Evolutionary conservation across 352 stramenopile species (phyloP).

Genomic region (Globisporangium alternatum): DNA sequence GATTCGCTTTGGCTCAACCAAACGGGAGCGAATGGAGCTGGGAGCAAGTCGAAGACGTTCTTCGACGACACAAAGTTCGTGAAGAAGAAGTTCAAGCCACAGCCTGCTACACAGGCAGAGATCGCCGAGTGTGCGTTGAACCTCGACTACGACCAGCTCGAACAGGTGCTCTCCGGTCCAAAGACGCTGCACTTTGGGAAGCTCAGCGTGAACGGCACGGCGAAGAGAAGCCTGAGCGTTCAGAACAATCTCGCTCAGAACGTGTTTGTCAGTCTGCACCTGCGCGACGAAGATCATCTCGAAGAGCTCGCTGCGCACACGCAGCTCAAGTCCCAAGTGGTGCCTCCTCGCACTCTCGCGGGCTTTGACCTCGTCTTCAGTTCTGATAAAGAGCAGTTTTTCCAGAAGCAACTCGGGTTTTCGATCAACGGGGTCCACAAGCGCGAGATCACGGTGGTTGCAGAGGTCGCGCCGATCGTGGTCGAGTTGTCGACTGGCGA

Average conservation of each 20-base stretch:
- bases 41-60: conserved; percentile 38
- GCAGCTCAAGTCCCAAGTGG: conserved; percentile 69
- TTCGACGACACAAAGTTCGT: conserved; percentile 90
- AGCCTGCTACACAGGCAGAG: conserved; percentile 88
- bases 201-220: conserved; percentile 83
- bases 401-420: conserved; percentile 79
- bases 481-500: conserved; percentile 57
- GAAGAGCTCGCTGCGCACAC: conserved; percentile 66
- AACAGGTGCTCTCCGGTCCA: conserved; percentile 52
- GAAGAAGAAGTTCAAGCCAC: conserved; percentile 90
- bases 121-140: conserved; percentile 74
- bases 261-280: conserved; percentile 67
- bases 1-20: conserved; percentile 74
- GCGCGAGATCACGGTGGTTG: conserved; percentile 80
- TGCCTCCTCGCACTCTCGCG: conserved; percentile 70
- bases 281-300: conserved; percentile 35
- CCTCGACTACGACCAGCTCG: conserved; percentile 79
- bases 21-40: conserved; percentile 14
- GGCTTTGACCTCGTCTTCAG: conserved; percentile 91
- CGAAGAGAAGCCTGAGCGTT: conserved; percentile 79
- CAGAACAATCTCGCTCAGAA: conserved; percentile 87
- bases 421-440: conserved; percentile 85
- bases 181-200: conserved; percentile 92
- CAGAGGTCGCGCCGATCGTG: conserved; percentile 89
- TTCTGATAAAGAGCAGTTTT: conserved; percentile 76